Evolutionary conservation across 129 eudicot genomes (phyloP).

Genomic region (Arctium minus): DNA sequence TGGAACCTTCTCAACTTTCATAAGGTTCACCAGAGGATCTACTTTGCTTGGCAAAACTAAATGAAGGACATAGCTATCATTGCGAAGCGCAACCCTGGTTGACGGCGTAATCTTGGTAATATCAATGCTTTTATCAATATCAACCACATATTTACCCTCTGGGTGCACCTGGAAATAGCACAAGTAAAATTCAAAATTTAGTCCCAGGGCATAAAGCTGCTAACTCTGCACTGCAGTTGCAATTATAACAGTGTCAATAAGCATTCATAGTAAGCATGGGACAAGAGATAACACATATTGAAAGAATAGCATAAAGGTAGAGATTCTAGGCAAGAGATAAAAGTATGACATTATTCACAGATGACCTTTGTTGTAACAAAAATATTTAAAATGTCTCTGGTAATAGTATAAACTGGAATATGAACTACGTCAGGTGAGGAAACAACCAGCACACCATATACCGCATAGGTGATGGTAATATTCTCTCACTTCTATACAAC

Average conservation of each 20-base stretch:
- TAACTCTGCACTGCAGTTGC: background rate
- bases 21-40: constrained; percentile 86
- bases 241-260: background rate
- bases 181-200: background rate
- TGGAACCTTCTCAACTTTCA: constrained; percentile 95
- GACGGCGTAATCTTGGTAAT: constrained; percentile 85
- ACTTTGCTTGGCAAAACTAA: constrained; percentile 88
- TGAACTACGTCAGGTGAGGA: background rate
- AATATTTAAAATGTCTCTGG: background rate
- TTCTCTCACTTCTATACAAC: background rate
- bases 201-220: background rate
- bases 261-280: background rate
- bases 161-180: constrained; percentile 67
- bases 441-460: background rate
- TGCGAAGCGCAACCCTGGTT: constrained; percentile 86
- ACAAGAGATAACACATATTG: background rate
- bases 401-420: background rate
- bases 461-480: background rate
- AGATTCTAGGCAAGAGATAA: background rate
- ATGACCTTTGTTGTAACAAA: background rate
- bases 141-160: constrained; percentile 89
- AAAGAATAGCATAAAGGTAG: background rate
- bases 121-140: constrained; percentile 80
- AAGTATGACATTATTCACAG: background rate
- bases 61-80: constrained; percentile 91